Base-by-base conservation (phyloP, 148 eudicot genomes). In the Amaranthus palmeri region DNA sequence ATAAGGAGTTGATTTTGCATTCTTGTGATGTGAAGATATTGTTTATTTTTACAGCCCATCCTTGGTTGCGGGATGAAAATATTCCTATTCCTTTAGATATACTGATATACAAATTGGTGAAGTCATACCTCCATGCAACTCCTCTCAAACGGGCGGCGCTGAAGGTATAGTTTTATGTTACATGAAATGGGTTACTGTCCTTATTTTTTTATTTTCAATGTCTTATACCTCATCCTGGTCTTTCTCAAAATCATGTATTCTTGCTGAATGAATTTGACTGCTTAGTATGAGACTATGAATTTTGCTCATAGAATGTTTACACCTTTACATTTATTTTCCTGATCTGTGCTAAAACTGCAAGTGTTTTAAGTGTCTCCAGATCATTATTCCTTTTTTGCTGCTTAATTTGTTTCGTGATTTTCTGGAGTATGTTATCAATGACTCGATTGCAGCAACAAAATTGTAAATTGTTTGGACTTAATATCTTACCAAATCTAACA, bases 131-230 rank as follows among this genome's bases (percentile, higher is more conserved):
- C 66, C 79, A 79, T 81, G 86, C 85, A 59, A 83, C 88, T 76
- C 91, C 91, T 63, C 83, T 83, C 71, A 87, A 83, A 68, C 82
- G 88, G 74, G 86, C 91, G n/a, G 88, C 91, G 11, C 72, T 85
- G 54, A 87, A 85, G 91, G 91, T 87, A 77, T 49, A 12, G 36
- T 70, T 56, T 51, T 58, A 52, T 25, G 36, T 25, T 56, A 2
- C 49, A 15, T 15, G 17, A 10, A 40, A 10, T 62, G 10, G 7
- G 14, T 53, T 68, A 45, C 40, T 0, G 2, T 17, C 52, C 9
- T 45, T 49, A 13, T 18, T 12, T 42, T 40, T 55, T 25, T 25
- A 25, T 25, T 25, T 25, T 25, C 36, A 25, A 25, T 25, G 65
- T 40, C 10, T 61, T 61, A 61, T 44, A 14, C 8, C 17, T 45